Base-by-base conservation (phyloP, 73 alveolate genomes). In the Paramecium primaurelia region DNA sequence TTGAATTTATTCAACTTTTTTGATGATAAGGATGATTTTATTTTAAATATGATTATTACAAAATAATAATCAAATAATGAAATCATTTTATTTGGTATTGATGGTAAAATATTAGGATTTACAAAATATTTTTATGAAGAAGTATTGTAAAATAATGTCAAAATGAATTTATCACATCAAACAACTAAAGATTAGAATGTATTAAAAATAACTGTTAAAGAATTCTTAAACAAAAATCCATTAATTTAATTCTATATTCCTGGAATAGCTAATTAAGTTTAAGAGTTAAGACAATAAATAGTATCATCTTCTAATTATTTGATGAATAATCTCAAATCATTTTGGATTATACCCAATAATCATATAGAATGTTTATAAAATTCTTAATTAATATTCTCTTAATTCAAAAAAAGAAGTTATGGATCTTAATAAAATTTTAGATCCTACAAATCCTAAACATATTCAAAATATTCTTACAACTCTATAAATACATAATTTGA, bases 91-190 rank as follows among this genome's bases (percentile, higher is more conserved):
- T 75, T 75, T 75, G 88, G 88, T 9, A 45, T 75, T 12, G 88
- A 75, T 37, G 88, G 88, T 0, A 75, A 40, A 10, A 75, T 75
- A 2, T 75, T 75, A 75, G 88, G 88, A 38, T 32, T 75, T 34
- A 37, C 88, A 2, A 45, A 75, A 75, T 37, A 37, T 8, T 34
- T 37, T 75, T 75, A 37, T 38, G 49, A 75, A 14, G 88, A 54
- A 54, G 32, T 18, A 4, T 54, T 54, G 3, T 25, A 54, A 54
- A 18, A 4, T 11, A 54, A 54, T 54, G 0, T 54, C 32, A 54
- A 49, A 49, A 49, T 49, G 60, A 49, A 49, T 12, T 49, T 49
- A 4, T 49, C 60, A 12, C 60, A 49, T 49, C 8, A 49, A 12
- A 49, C 20, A 3, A 12, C 60, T 16, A 49, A 49, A 8, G 60